These are phyloP conservation scores for Prasinococcaceae sp. DNA, from an alignment of 139 green algal species.

Conservation along the genomic window DNA sequence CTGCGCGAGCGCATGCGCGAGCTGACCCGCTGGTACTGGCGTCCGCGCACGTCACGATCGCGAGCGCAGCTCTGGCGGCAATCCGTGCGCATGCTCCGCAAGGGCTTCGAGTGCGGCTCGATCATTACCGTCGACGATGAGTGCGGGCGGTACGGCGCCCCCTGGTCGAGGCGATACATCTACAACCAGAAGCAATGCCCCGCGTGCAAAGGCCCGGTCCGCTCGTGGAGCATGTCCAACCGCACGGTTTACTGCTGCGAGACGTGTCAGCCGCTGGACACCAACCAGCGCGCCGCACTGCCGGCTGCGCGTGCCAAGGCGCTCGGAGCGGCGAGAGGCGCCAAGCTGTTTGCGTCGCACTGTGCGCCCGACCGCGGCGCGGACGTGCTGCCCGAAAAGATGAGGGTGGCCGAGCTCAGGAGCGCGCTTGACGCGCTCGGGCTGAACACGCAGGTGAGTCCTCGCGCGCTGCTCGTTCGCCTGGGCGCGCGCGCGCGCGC, in stretches of 20 bases:
- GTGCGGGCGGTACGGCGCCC: slow-evolving; percentile 10
- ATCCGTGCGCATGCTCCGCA: slow-evolving; percentile 46
- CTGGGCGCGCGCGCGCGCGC: no score
- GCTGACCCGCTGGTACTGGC: no score
- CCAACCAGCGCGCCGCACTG: neutral
- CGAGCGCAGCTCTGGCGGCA: no score
- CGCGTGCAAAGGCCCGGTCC: slow-evolving; percentile 37
- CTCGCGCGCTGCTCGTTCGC: no score
- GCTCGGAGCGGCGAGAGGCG: slow-evolving; percentile 14
- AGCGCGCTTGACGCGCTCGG: slow-evolving; percentile 14
- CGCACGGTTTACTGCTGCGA: slow-evolving; percentile 57
- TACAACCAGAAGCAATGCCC: slow-evolving; percentile 70
- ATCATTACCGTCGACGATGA: slow-evolving; percentile 83
- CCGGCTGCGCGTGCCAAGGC: slow-evolving; percentile 10
- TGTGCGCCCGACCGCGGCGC: slow-evolving; percentile 48
- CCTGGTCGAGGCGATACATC: slow-evolving; percentile 44
- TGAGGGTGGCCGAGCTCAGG: slow-evolving; percentile 31
- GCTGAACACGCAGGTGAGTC: slow-evolving; percentile 12
- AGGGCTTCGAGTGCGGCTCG: slow-evolving; percentile 51
- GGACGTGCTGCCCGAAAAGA: slow-evolving; percentile 5
- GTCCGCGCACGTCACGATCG: no score
- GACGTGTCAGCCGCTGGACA: slow-evolving; percentile 42
- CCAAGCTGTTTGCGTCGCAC: slow-evolving; percentile 22
- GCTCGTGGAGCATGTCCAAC: slow-evolving; percentile 55
- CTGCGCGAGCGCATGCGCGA: no score